phyloP scores from a whole-genome alignment of 2,329 filamentous ascomycete genomes.

The Coniella lustricola region DNA sequence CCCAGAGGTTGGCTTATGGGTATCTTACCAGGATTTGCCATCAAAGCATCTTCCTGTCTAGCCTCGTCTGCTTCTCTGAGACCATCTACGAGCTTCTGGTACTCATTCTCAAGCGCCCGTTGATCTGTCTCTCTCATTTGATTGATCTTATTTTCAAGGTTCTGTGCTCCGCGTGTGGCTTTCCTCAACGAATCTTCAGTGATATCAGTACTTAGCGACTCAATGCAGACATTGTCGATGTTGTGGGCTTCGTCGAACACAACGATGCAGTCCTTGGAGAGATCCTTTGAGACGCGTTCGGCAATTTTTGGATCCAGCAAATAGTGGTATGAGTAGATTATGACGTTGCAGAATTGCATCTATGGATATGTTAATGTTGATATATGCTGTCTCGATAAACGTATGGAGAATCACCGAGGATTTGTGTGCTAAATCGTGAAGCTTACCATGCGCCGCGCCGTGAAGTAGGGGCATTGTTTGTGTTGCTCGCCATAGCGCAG shows the following conservation, averaged over 20 bases:
- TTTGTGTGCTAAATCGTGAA: background rate
- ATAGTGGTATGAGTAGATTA: conserved; percentile 99
- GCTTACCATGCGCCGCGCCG: conserved; percentile 80
- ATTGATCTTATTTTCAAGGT: conserved; percentile 80
- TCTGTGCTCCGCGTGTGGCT: conserved; percentile 83
- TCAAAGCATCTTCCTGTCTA: conserved; percentile 89
- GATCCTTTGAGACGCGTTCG: conserved; percentile 86
- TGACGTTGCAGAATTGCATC: conserved; percentile 99
- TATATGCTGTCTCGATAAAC: no score
- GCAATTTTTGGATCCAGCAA: conserved; percentile 96
- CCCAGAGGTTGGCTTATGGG: no score
- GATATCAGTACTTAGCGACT: conserved; percentile 91
- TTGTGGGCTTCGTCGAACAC: conserved; percentile 99
- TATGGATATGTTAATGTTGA: conserved; percentile 26
- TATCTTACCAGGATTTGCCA: conserved; percentile 70
- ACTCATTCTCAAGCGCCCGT: conserved; percentile 89
- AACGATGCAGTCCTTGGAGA: conserved; percentile 97
- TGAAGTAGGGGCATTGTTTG: conserved; percentile 98
- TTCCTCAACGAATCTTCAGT: conserved; percentile 91
- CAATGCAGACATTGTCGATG: conserved; percentile 99
- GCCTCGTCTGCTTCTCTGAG: conserved; percentile 82
- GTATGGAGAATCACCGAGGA: conserved; percentile 1
- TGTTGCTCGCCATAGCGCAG: conserved; percentile 86
- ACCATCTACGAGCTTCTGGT: conserved; percentile 89
- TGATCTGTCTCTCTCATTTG: conserved; percentile 97